phyloP scores from a whole-genome alignment of 805 yeast genomes.

The Saccharomycopsis lassenensis region DNA sequence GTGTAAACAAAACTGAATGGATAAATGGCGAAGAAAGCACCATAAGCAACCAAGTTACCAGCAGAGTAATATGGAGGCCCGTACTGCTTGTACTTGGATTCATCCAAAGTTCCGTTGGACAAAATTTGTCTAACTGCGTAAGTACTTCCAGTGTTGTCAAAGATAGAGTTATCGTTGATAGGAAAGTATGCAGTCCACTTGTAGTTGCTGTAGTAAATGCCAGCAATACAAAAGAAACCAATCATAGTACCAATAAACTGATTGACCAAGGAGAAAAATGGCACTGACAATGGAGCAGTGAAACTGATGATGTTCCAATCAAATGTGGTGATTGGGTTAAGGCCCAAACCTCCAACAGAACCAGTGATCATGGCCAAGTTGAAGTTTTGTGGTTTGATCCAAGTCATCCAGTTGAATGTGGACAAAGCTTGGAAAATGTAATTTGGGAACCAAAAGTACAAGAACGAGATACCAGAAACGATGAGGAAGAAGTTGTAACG shows the following conservation, averaged over 20 bases:
- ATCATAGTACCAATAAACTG: slow-evolving; percentile 26
- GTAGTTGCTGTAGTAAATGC: slow-evolving; percentile 31
- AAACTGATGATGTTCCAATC: slow-evolving; percentile 38
- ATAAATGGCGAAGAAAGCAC: slow-evolving; percentile 44
- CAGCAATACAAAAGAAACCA: slow-evolving; percentile 26
- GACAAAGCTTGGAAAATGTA: slow-evolving; percentile 33
- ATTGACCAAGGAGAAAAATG: slow-evolving; percentile 30
- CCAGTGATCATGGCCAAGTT: slow-evolving; percentile 43
- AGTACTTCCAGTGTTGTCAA: slow-evolving; percentile 38
- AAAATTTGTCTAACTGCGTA: slow-evolving; percentile 39
- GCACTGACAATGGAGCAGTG: slow-evolving; percentile 30
- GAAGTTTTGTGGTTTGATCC: slow-evolving; percentile 43
- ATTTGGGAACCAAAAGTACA: slow-evolving; percentile 36
- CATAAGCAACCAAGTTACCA: slow-evolving; percentile 47
- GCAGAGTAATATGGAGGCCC: slow-evolving; percentile 63
- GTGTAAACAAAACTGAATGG: slow-evolving; percentile 46
- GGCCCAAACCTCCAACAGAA: slow-evolving; percentile 33
- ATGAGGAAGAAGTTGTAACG: slow-evolving; percentile 28
- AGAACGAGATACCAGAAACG: slow-evolving; percentile 26
- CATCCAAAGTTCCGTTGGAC: slow-evolving; percentile 35
- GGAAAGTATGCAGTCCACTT: slow-evolving; percentile 31
- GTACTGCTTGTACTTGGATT: slow-evolving; percentile 35
- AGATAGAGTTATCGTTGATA: slow-evolving; percentile 39
- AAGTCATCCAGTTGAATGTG: slow-evolving; percentile 43
- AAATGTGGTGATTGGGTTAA: slow-evolving; percentile 43